Conservation (phyloP, 1,284 basidiomycete species). For the Exobasidium cylindrosporum region DNA sequence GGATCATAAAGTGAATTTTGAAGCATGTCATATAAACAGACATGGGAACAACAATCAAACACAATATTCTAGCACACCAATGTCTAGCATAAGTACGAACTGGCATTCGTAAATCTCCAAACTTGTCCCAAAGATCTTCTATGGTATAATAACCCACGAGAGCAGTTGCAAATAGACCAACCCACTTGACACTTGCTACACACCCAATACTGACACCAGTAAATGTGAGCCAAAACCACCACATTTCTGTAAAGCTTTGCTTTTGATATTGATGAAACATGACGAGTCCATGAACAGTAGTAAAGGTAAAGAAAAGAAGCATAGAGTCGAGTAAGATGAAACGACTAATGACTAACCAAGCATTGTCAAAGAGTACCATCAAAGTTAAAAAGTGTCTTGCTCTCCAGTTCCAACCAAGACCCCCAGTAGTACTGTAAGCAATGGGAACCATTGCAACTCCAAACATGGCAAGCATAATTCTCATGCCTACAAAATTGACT, state of each 20-base stretch:
- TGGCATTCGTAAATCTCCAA: constrained; percentile 90
- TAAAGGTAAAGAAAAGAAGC: constrained; percentile 96
- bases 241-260: constrained; percentile 86
- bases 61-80: constrained; percentile 81
- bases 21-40: constrained; percentile 89
- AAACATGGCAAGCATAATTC: constrained; percentile 87
- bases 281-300: constrained; percentile 87
- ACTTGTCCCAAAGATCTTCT: constrained; percentile 97
- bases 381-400: constrained; percentile 86
- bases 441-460: constrained; percentile 93
- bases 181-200: constrained; percentile 95
- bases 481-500: constrained; percentile 91
- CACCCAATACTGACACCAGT: constrained; percentile 91
- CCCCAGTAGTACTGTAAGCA: constrained; percentile 94
- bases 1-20: constrained; percentile 91
- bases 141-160: constrained; percentile 93
- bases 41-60: constrained; percentile 84
- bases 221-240: constrained; percentile 91
- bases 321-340: constrained; percentile 98
- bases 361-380: constrained; percentile 90
- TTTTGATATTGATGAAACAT: constrained; percentile 97
- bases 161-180: constrained; percentile 90
- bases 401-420: constrained; percentile 84
- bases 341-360: constrained; percentile 91
- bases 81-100: constrained; percentile 79